Evolutionary conservation across 2,329 filamentous ascomycete genomes (phyloP).

Genomic region (Neofusicoccum laricinum): DNA sequence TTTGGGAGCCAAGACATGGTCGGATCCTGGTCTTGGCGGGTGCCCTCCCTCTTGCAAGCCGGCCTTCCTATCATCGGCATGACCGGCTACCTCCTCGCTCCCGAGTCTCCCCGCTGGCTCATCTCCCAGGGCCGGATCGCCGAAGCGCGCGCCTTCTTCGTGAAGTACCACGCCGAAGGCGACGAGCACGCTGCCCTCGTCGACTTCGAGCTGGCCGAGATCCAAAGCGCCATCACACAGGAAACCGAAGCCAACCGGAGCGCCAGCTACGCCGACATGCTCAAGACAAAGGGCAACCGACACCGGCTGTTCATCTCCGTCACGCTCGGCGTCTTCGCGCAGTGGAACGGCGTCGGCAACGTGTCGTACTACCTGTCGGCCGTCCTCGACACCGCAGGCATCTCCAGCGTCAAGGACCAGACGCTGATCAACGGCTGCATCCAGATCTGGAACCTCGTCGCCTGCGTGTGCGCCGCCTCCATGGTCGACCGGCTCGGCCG

Average conservation of each 20-base stretch:
- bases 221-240: constrained; percentile 46
- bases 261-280: constrained; percentile 43
- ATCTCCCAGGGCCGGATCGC: constrained; percentile 44
- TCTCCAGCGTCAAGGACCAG: constrained; percentile 33
- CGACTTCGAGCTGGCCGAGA: constrained; percentile 49
- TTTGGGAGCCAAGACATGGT: constrained; percentile 42
- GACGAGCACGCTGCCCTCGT: constrained; percentile 43
- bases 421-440: constrained; percentile 33
- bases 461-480: constrained; percentile 45
- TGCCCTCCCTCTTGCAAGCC: constrained; percentile 42
- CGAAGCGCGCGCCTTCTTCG: constrained; percentile 48
- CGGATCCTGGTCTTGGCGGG: constrained; percentile 38
- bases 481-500: constrained; percentile 34
- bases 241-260: constrained; percentile 35
- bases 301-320: constrained; percentile 54
- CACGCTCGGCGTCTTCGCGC: constrained; percentile 54
- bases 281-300: constrained; percentile 51
- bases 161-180: constrained; percentile 53
- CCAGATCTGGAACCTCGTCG: constrained; percentile 52
- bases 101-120: constrained; percentile 59
- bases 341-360: constrained; percentile 55
- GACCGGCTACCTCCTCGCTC: constrained; percentile 43
- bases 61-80: constrained; percentile 47
- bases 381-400: constrained; percentile 32
- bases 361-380: constrained; percentile 41